Evolutionary conservation across 306 rosid species (phyloP), one percentile per base, ranked within the genome.

Genomic region (Hippophae rhamnoides): DNA sequence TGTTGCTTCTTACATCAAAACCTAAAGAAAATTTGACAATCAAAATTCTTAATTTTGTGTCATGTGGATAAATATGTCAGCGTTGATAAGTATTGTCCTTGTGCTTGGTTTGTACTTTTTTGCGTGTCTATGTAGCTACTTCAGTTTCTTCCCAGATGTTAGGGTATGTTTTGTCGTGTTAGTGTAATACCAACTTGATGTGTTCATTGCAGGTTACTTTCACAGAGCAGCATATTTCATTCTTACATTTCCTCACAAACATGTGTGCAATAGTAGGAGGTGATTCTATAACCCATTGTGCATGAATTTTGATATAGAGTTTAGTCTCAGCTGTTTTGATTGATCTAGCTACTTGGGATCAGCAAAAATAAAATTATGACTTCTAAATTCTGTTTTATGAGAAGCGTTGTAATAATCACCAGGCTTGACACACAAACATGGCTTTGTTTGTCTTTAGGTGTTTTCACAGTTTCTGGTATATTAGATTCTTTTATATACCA

Each of bases 201-300:
- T 74, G 38, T 62, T 65, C 68, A 47, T 66, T 72, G 54, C 77
- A 93, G 99, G 99, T 93, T 45, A 93, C 94, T 61, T 93, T 88
- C 78, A 77, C 76, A 0, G 99, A 74, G 86, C 94, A 75, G 78
- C 86, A 82, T 48, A 72, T 80, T 68, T 93, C 99, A 61, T 93
- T 93, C 78, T 75, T 93, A 65, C 99, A 93, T 78, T 93, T 93
- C 77, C 84, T 93, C 64, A 93, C 99, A 31, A 93, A 88, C 38
- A 88, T 93, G 57, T 93, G 99, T 6, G 99, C 99, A 67, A 93
- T 93, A 65, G 83, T 93, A 26, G 99, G 99, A 93, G 99, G 99
- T 93, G 80, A 58, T 61, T 18, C 38, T 31, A 31, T 31, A 31
- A 31, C 38, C 38, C 3, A 31, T 2, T 18, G 5, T 31, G 38